Base-by-base conservation (phyloP, 495 filamentous ascomycete species). In the Penicillium canariense region DNA sequence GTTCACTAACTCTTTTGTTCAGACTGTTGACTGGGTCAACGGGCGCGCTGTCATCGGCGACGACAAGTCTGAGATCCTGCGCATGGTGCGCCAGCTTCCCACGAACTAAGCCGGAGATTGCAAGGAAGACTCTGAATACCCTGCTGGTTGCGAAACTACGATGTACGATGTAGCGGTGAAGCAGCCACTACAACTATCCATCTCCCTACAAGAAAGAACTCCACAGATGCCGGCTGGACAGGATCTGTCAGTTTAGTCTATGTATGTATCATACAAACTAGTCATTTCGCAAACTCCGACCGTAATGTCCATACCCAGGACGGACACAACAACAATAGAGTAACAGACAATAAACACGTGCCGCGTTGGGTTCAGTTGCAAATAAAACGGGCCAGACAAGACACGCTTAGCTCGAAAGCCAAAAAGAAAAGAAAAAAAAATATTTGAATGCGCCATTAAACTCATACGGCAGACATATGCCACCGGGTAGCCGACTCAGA, bases 21-120 rank as follows among this genome's bases (percentile, higher is more conserved):
- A 91, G 88, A 81, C 81, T 48, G 95, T 98, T 22, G 94, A 97
- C 70, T 98, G 94, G 95, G 86, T 86, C 56, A 90, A 91, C 72
- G 95, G 94, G 50, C 84, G 82, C 65, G 91, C 85, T 63, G 81
- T 89, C 26, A 76, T 82, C 47, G 88, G 89, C 6, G 86, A 87
- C 42, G 81, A 87, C 56, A 84, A 93, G 75, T 92, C 89, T 11
- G 88, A 89, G 72, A 95, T 96, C 42, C 67, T 95, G 61, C 86
- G 84, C 62, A 81, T 96, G 79, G 71, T 96, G 15, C 76, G 81
- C 34, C 74, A 85, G 53, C 38, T 72, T 23, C 68, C 66, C 18
- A 45, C 32, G 40, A 60, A 66, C 48, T 66, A 63, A 23, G 30
- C 10, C 10, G 12, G 10, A 11, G 8, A n/a, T 18, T 26, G 12